These are phyloP conservation scores for Avena eriantha DNA, from an alignment of 176 grass and related monocot genomes.

Conservation along the genomic window DNA sequence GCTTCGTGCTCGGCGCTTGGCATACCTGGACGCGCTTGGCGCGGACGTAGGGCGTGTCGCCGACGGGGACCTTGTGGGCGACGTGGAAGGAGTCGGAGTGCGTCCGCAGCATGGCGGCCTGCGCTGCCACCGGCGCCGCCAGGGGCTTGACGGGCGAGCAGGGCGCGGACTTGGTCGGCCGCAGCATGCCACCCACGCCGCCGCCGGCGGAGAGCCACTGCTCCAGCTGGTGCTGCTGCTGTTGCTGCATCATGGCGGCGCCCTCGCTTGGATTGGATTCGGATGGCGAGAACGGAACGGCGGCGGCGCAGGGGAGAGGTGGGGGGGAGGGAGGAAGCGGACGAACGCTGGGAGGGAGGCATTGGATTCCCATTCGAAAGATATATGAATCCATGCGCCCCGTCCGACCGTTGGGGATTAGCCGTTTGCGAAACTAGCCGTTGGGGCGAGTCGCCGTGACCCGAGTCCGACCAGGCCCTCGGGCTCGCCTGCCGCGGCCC, in stretches of 20 bases:
- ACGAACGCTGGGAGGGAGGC: not conserved
- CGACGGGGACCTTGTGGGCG: slow-evolving; percentile 89
- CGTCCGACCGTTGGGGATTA: slow-evolving; percentile 73
- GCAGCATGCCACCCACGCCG: slow-evolving; percentile 34
- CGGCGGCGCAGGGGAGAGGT: not conserved
- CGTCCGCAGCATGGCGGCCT: slow-evolving; percentile 44
- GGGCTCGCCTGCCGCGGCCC: not conserved
- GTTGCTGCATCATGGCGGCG: slow-evolving; percentile 50
- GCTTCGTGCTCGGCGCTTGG: too few relatives aligned
- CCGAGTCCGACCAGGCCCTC: not conserved
- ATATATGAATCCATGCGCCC: slow-evolving; percentile 46
- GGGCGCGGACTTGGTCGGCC: slow-evolving; percentile 68
- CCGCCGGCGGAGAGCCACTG: slow-evolving; percentile 47
- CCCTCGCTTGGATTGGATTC: not conserved
- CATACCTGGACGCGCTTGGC: slow-evolving; percentile 92
- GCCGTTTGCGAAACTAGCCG: slow-evolving; percentile 69
- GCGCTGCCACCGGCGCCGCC: slow-evolving; percentile 24
- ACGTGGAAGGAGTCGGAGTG: slow-evolving; percentile 82
- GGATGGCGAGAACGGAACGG: not conserved
- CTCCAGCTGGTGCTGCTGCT: slow-evolving; percentile 54
- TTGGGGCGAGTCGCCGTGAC: not conserved
- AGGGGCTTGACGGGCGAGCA: slow-evolving; percentile 73
- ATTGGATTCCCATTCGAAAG: slow-evolving; percentile 44
- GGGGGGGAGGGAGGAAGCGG: not conserved
- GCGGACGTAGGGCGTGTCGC: slow-evolving; percentile 88